Percentiles rank a stretch among this genome's conserved stretches.
Evolutionary conservation across 139 green algal species (phyloP).

Genomic region (Chlamydomonas sp.): DNA sequence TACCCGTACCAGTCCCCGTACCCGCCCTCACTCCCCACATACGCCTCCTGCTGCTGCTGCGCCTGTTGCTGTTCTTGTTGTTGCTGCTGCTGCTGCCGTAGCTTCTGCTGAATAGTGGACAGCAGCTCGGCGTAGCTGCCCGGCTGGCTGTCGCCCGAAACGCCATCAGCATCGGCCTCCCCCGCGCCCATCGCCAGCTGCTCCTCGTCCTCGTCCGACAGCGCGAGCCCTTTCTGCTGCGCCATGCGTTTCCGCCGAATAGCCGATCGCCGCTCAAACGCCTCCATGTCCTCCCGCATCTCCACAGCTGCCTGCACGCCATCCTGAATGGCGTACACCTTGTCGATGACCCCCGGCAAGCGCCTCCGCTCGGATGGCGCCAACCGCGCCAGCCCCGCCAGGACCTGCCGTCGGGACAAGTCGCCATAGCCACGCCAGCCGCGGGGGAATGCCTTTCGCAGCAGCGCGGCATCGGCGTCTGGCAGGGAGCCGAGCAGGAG

Average conservation of each 20-base stretch:
- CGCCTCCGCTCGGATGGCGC: background rate
- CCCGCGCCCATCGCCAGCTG: background rate
- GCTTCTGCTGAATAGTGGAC: background rate
- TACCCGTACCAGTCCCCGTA: background rate
- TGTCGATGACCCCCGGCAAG: background rate
- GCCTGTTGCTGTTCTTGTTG: too few species aligned
- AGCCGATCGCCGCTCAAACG: background rate
- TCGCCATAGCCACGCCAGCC: conserved; percentile 2
- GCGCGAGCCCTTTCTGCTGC: conserved; percentile 8
- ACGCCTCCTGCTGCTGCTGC: background rate
- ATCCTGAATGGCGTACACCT: background rate
- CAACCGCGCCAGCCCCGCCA: background rate
- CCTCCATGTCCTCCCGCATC: background rate
- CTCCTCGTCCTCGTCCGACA: background rate
- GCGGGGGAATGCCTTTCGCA: background rate
- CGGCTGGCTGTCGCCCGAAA: background rate
- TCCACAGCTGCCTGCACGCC: background rate
- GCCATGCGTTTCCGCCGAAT: background rate
- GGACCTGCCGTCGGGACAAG: background rate
- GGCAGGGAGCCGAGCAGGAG: background rate
- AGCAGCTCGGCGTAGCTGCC: background rate
- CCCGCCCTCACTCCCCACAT: background rate
- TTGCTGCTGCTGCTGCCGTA: background rate
- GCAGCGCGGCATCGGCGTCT: background rate
- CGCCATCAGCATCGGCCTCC: background rate